phyloP scores from a whole-genome alignment of 2,329 filamentous ascomycete genomes.

The Aspergillus persii region DNA sequence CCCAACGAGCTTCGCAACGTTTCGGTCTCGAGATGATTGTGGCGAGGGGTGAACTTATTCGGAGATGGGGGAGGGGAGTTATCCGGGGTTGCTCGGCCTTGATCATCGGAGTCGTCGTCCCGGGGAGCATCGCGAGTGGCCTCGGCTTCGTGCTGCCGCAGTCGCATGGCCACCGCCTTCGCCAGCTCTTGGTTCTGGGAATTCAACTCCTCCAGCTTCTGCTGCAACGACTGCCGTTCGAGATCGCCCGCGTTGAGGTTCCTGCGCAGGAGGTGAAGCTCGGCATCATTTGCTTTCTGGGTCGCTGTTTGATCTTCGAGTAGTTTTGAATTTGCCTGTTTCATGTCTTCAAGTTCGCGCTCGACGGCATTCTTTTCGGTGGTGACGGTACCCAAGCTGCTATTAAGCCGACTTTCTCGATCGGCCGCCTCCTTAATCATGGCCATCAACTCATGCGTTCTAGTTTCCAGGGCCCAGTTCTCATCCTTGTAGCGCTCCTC shows the following conservation, averaged over 20 bases:
- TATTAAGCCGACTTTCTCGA: slow-evolving; percentile 76
- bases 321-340: slow-evolving; percentile 73
- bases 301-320: slow-evolving; percentile 73
- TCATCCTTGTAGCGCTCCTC: slow-evolving; percentile 97
- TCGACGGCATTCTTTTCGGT: slow-evolving; percentile 75
- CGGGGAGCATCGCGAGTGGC: slow-evolving; percentile 58
- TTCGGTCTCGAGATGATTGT: slow-evolving; percentile 89
- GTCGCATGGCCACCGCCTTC: slow-evolving; percentile 73
- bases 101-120: slow-evolving; percentile 62
- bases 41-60: slow-evolving; percentile 84
- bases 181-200: slow-evolving; percentile 89
- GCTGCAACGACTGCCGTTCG: slow-evolving; percentile 74
- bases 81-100: slow-evolving; percentile 74
- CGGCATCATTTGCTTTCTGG: slow-evolving; percentile 83
- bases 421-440: slow-evolving; percentile 73
- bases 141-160: slow-evolving; percentile 65
- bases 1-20: slow-evolving; percentile 91
- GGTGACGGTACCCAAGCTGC: slow-evolving; percentile 66
- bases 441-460: slow-evolving; percentile 77
- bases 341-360: slow-evolving; percentile 87
- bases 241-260: slow-evolving; percentile 74
- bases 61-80: slow-evolving; percentile 89
- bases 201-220: slow-evolving; percentile 82
- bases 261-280: slow-evolving; percentile 78
- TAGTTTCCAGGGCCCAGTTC: slow-evolving; percentile 95